A percentile compares a stretch with the other conserved stretches of the same genome.
phyloP scores from a whole-genome alignment of 345 rosid species.

The Mallotus nudiflorus region DNA sequence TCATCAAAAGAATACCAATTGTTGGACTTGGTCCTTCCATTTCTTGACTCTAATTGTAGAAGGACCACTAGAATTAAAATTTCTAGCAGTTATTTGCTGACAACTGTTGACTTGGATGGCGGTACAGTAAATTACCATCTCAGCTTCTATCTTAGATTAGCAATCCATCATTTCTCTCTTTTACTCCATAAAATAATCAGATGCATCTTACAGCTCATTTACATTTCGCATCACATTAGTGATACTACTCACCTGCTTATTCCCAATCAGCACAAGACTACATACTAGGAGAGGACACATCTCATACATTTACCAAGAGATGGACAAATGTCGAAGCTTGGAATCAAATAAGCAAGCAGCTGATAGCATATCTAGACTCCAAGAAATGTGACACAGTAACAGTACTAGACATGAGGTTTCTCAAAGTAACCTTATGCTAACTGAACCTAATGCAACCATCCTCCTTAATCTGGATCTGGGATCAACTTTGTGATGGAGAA shows the following conservation, averaged over 20 bases:
- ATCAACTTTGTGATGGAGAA: conserved; percentile 25
- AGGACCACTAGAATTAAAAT: too few relatives aligned
- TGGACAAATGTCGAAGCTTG: not conserved
- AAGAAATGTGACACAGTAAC: conserved; percentile 6
- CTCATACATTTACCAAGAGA: not conserved
- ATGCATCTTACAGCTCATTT: not conserved
- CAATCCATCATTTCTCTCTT: not conserved
- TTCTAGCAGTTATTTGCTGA: not conserved
- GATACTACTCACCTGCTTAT: not conserved
- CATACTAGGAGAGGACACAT: not conserved
- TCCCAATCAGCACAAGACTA: not conserved
- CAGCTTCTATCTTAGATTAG: not conserved
- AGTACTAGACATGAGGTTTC: conserved; percentile 6
- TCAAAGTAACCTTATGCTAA: conserved; percentile 9
- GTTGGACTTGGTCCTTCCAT: too few relatives aligned
- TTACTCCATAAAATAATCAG: not conserved
- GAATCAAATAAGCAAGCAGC: not conserved
- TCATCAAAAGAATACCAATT: not conserved
- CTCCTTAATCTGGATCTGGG: conserved; percentile 16
- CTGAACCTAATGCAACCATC: conserved; percentile 29
- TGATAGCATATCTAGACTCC: not conserved
- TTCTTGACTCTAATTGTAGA: too few relatives aligned
- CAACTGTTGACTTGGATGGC: not conserved
- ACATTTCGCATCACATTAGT: not conserved
- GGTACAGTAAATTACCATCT: not conserved